Evolutionary conservation across 2,329 filamentous ascomycete species (phyloP), one percentile per base, ranked within the genome.

Genomic region (Didymella keratinophila): DNA sequence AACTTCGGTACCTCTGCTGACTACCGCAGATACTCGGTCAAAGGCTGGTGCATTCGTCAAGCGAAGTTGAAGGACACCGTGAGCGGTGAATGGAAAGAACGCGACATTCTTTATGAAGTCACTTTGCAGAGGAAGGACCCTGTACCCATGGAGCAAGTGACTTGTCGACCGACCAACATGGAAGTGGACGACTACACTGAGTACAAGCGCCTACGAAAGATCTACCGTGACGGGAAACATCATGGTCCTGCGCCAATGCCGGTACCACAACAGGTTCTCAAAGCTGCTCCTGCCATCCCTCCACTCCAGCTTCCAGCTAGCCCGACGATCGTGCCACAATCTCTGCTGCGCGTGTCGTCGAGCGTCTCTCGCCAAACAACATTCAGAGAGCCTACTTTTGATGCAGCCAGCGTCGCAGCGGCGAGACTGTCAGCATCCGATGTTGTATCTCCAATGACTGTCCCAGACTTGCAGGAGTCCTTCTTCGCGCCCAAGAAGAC

Each of bases 141-240:
- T 47, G 57, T 61, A 48, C 77, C 73, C 11, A 75, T 80, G 67
- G 70, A 74, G 8, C 65, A 73, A 10, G 74, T 81, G 6, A 60
- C 77, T 20, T 67, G 67, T 39, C 76, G 76, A 28, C 81, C 81
- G 0, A 75, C 70, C 14, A 71, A 78, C 1, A 77, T 78, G 41
- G 81, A 83, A 54, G 60, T 81, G 6, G 81, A 83, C 58, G 81
- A 83, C 52, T 83, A 82, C 55, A 61, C 65, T 5, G 80, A 81
- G 49, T 82, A 81, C 70, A 82, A 82, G 62, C 76, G 78, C 1
- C 58, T 80, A 8, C 67, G 71, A 9, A 73, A 65, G 11, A 16
- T 65, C 16, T 44, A 70, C 20, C 68, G 64, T 5, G 67, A 71
- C 3, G 28, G 50, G 0, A 65, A 53, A 9, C 62, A 45, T 20